Conservation (phyloP, 345 rosid species). For the Camelina sativa region DNA sequence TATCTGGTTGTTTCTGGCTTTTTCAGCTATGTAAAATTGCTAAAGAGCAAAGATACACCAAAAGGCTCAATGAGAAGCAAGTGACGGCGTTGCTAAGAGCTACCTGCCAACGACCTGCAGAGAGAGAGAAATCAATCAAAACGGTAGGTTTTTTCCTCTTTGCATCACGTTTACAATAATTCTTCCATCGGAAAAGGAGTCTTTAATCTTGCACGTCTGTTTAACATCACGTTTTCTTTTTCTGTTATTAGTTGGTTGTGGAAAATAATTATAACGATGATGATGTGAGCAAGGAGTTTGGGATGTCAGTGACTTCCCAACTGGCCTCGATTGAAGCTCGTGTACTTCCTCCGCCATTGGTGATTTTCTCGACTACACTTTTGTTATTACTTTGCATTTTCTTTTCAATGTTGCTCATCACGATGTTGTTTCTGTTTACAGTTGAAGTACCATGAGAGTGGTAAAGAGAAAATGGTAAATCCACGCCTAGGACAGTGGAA, state of each 20-base stretch:
- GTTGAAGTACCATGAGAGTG: constrained; percentile 72
- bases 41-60: constrained; percentile 63
- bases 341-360: constrained; percentile 72
- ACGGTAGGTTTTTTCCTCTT: constrained; percentile 20
- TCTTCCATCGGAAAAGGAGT: not conserved
- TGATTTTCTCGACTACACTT: constrained; percentile 24
- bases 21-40: constrained; percentile 64
- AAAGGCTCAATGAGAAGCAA: constrained; percentile 64
- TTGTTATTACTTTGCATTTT: not conserved
- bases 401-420: not conserved
- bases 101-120: constrained; percentile 72
- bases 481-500: constrained; percentile 81
- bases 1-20: not conserved
- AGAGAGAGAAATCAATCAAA: constrained; percentile 45
- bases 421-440: constrained; percentile 36
- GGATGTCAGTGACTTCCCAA: constrained; percentile 51
- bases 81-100: constrained; percentile 62
- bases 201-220: not conserved
- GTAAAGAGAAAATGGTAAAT: constrained; percentile 52
- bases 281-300: constrained; percentile 55
- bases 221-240: not conserved
- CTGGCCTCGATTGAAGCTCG: constrained; percentile 62
- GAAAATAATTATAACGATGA: constrained; percentile 12
- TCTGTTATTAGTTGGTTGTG: constrained; percentile 48
- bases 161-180: constrained; percentile 17